Evolutionary conservation across 75 land plant species (phyloP).

Genomic region (Pinus tabuliformis): DNA sequence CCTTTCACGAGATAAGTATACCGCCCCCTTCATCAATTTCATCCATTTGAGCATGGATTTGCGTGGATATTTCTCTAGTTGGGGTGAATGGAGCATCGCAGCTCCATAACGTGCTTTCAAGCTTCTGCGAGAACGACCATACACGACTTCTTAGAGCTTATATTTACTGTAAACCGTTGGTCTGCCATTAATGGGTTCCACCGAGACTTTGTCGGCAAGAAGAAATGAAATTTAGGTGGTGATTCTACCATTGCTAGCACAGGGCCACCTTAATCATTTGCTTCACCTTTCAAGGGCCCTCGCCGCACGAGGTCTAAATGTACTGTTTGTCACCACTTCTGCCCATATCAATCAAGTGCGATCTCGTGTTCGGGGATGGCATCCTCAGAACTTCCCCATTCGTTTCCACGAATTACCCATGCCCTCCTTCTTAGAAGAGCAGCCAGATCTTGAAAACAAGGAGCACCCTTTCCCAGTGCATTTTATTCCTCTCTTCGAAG

Average conservation of each 20-base stretch:
- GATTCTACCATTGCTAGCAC: slow-evolving; percentile 37
- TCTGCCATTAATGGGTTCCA: too few relatives aligned
- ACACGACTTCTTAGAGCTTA: too few relatives aligned
- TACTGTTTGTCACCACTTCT: slow-evolving; percentile 23
- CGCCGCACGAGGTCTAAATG: slow-evolving; percentile 17
- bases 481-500: slow-evolving; percentile 26
- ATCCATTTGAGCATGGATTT: too few relatives aligned
- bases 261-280: slow-evolving; percentile 48
- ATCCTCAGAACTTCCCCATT: slow-evolving; percentile 7
- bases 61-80: too few relatives aligned
- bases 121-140: too few relatives aligned
- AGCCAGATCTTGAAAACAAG: slow-evolving; percentile 19
- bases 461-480: too few relatives aligned
- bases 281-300: slow-evolving; percentile 26
- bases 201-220: too few relatives aligned
- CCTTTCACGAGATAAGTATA: too few relatives aligned
- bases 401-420: slow-evolving; percentile 26
- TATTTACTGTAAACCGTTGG: too few relatives aligned
- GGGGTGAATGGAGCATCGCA: too few relatives aligned
- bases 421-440: slow-evolving; percentile 15
- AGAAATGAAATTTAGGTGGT: slow-evolving; percentile 5
- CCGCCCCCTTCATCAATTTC: too few relatives aligned
- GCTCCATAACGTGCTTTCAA: too few relatives aligned
- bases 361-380: slow-evolving; percentile 16
- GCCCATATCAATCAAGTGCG: slow-evolving; percentile 33